Evolutionary conservation across 495 filamentous ascomycete genomes (phyloP).

Genomic region (Thozetella sp.): DNA sequence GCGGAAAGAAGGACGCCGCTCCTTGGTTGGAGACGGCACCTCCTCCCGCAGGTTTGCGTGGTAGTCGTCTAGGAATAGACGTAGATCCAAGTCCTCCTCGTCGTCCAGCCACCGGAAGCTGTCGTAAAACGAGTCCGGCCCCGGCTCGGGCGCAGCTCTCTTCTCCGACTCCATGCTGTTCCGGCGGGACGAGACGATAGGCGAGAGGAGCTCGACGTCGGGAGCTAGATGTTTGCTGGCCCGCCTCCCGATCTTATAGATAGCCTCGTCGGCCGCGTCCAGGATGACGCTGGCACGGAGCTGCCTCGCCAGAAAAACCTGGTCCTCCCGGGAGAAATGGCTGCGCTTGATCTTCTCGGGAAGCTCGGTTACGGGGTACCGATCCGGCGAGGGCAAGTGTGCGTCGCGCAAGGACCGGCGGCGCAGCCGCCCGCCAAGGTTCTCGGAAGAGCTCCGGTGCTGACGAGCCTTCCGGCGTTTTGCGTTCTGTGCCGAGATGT

Average conservation of each 20-base stretch:
- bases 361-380: not conserved
- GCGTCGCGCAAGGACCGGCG: conserved; percentile 31
- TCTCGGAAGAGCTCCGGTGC: conserved; percentile 35
- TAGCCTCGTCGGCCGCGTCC: conserved; percentile 71
- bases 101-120: conserved; percentile 82
- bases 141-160: conserved; percentile 14
- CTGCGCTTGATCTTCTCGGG: conserved; percentile 44
- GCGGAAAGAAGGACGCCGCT: conserved; percentile 48
- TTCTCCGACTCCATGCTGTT: conserved; percentile 36
- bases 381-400: conserved; percentile 52
- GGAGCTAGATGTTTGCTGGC: conserved; percentile 33
- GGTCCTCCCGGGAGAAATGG: conserved; percentile 76
- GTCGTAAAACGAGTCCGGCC: conserved; percentile 55
- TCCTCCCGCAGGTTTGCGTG: conserved; percentile 47
- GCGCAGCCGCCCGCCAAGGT: conserved; percentile 28
- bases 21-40: conserved; percentile 36
- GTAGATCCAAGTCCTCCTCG: conserved; percentile 73
- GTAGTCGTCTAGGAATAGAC: conserved; percentile 58
- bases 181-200: conserved; percentile 24
- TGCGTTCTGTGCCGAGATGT: conserved; percentile 36
- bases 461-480: conserved; percentile 33
- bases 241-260: conserved; percentile 51
- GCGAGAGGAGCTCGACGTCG: conserved; percentile 21
- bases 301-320: conserved; percentile 58
- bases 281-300: conserved; percentile 61